A percentile compares a stretch with the other conserved stretches of the same genome.
Evolutionary conservation across 2,329 filamentous ascomycete species (phyloP).

Genomic region (Scedosporium dehoogii): DNA sequence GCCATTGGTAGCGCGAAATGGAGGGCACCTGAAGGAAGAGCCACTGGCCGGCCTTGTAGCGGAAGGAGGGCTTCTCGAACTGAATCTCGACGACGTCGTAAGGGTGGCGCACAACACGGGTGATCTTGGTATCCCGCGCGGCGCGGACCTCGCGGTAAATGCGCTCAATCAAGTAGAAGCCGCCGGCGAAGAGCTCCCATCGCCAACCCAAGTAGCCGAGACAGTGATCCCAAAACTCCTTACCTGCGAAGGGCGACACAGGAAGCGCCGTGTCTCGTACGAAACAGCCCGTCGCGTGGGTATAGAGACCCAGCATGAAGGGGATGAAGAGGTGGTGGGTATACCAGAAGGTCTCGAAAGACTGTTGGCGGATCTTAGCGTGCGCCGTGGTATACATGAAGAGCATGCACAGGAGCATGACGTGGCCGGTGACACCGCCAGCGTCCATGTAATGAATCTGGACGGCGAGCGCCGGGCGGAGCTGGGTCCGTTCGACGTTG

Average conservation of each 20-base stretch:
- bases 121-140: conserved; percentile 76
- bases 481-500: conserved; percentile 80
- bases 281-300: conserved; percentile 92
- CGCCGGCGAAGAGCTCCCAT: conserved; percentile 86
- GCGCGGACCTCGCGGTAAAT: conserved; percentile 85
- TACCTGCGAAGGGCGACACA: conserved; percentile 75
- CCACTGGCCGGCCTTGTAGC: conserved; percentile 89
- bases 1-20: conserved; percentile 75
- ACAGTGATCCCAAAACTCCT: conserved; percentile 82
- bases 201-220: conserved; percentile 94
- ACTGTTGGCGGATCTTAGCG: conserved; percentile 87
- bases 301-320: conserved; percentile 89
- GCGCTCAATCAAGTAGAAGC: conserved; percentile 76
- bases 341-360: conserved; percentile 98
- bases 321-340: conserved; percentile 96
- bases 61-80: conserved; percentile 80
- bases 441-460: conserved; percentile 87
- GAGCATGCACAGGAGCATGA: conserved; percentile 97
- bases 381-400: conserved; percentile 97
- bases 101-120: conserved; percentile 88
- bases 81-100: conserved; percentile 90
- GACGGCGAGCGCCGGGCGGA: conserved; percentile 70
- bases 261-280: conserved; percentile 69
- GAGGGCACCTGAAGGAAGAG: conserved; percentile 78
- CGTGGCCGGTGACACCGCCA: conserved; percentile 87